Evolutionary conservation across 169 alveolate genomes (phyloP).

Genomic region (Cryptosporidium viatorum): DNA sequence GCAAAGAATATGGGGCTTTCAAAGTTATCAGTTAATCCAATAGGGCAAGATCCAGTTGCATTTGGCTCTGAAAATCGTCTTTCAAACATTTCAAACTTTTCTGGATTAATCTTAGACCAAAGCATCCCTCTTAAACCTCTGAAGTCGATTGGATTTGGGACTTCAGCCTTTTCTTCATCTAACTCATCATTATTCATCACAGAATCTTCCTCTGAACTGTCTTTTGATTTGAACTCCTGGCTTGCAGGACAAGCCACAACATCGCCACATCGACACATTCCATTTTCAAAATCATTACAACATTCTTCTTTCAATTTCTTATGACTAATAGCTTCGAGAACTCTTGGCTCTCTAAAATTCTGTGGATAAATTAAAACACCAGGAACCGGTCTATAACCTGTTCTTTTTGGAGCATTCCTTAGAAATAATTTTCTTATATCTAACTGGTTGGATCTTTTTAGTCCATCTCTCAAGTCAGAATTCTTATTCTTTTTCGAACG

Average conservation of each 20-base stretch:
- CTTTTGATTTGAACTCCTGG: conserved; percentile 54
- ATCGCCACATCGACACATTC: conserved; percentile 60
- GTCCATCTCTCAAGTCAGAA: conserved; percentile 10
- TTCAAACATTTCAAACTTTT: conserved; percentile 69
- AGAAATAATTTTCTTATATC: conserved; percentile 53
- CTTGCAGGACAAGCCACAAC: conserved; percentile 68
- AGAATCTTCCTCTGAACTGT: conserved; percentile 8
- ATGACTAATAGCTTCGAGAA: conserved; percentile 11
- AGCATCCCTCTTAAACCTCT: conserved; percentile 68
- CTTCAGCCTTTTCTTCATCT: not conserved
- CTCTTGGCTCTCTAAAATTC: conserved; percentile 54
- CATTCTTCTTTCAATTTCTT: conserved; percentile 13
- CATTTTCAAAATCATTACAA: conserved; percentile 30
- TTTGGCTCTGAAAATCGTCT: conserved; percentile 68
- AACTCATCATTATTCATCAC: not conserved
- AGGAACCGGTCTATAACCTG: conserved; percentile 71
- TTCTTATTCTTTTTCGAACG: conserved; percentile 28
- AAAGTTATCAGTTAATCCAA: conserved; percentile 44
- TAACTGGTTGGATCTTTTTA: conserved; percentile 4
- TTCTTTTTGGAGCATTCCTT: conserved; percentile 69
- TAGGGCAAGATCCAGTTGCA: conserved; percentile 65
- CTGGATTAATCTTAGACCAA: conserved; percentile 61
- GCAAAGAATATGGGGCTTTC: conserved; percentile 45
- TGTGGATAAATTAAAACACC: conserved; percentile 65
- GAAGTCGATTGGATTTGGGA: conserved; percentile 55